A percentile compares a stretch with the other conserved stretches of the same genome.
phyloP scores from a whole-genome alignment of 2,329 filamentous ascomycete species.

The Claviceps sp. region DNA sequence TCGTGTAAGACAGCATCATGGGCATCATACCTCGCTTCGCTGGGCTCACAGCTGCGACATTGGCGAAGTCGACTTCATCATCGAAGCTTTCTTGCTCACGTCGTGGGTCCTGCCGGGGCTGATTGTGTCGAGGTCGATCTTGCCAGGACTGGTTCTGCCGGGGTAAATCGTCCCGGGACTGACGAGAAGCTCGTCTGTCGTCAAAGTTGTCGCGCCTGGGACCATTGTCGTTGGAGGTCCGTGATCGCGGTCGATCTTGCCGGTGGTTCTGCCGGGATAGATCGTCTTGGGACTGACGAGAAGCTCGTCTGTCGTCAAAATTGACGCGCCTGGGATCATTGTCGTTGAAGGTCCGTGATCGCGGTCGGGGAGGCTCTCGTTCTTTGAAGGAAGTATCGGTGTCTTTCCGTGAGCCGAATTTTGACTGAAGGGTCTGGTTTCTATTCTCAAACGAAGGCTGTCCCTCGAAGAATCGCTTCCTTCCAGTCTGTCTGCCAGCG shows the following conservation, averaged over 20 bases:
- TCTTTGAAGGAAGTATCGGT: slow-evolving; percentile 13
- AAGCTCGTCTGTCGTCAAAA: background rate
- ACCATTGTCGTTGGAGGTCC: background rate
- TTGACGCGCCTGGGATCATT: background rate
- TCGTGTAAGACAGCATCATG: slow-evolving; percentile 46
- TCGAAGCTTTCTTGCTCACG: background rate
- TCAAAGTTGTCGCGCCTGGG: background rate
- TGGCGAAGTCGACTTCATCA: background rate
- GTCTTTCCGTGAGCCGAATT: slow-evolving; percentile 27
- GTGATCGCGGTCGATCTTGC: background rate
- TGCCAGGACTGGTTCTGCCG: background rate
- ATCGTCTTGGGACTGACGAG: background rate
- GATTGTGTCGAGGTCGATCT: background rate
- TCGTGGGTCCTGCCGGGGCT: background rate
- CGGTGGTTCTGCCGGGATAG: background rate
- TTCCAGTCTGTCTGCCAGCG: slow-evolving; percentile 28
- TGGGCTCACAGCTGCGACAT: background rate
- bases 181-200: background rate
- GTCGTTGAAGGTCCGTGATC: background rate
- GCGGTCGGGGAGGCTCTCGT: slow-evolving; percentile 14
- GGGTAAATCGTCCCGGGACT: background rate
- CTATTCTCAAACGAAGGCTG: slow-evolving; percentile 36
- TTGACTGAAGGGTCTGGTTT: slow-evolving; percentile 42
- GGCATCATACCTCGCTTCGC: slow-evolving; percentile 21
- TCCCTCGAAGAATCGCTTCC: slow-evolving; percentile 38